phyloP scores from a whole-genome alignment of 805 yeast genomes.

The Saccharomyces eubayanus region DNA sequence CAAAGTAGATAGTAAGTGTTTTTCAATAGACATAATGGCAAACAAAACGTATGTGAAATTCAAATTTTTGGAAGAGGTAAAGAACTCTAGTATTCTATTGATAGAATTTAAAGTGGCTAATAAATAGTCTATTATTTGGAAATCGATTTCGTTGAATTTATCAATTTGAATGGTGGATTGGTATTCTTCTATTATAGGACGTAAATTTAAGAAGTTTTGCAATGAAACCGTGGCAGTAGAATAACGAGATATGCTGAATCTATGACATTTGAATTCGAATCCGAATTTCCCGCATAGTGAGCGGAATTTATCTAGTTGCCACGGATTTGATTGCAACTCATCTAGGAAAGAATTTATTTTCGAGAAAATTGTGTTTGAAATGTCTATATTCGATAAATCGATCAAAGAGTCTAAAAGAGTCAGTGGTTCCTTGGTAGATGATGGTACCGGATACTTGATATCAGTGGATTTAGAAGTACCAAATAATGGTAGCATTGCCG shows the following conservation, averaged over 20 bases:
- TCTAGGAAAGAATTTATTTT: conserved; percentile 9
- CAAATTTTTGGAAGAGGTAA: conserved; percentile 3
- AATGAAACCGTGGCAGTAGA: conserved; percentile 12
- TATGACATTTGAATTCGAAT: not conserved
- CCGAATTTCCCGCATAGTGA: conserved; percentile 1
- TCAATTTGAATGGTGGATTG: conserved; percentile 2
- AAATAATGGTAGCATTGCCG: conserved; percentile 9
- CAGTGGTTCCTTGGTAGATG: not conserved
- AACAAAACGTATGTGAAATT: conserved; percentile 9
- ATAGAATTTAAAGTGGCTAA: conserved; percentile 5
- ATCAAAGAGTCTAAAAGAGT: conserved; percentile 6
- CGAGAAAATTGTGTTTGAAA: conserved; percentile 8
- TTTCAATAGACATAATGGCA: conserved; percentile 10
- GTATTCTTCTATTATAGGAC: conserved; percentile 4
- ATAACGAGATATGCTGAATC: conserved; percentile 8
- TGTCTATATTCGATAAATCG: conserved; percentile 4
- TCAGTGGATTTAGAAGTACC: conserved; percentile 3
- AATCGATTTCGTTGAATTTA: conserved; percentile 8
- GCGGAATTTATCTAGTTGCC: conserved; percentile 13
- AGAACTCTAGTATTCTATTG: conserved; percentile 9
- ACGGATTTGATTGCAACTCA: conserved; percentile 9
- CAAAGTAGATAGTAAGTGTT: conserved; percentile 5
- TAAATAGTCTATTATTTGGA: conserved; percentile 2
- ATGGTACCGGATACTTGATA: not conserved
- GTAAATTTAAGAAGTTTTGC: conserved; percentile 5